These are phyloP conservation scores for Candida sojae DNA, from an alignment of 1,139 yeast species.

Conservation along the genomic window DNA sequence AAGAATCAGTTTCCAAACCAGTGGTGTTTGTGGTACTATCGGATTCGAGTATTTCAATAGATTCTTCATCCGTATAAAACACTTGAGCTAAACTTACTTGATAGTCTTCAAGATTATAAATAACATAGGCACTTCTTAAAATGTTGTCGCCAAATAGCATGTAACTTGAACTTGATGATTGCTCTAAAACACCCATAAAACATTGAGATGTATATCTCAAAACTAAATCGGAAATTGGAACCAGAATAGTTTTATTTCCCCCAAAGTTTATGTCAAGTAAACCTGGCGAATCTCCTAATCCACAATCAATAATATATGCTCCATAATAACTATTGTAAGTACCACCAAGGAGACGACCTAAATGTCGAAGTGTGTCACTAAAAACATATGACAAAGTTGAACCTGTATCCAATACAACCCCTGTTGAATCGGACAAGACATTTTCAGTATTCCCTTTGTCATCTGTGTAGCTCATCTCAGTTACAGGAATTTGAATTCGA, in stretches of 20 bases:
- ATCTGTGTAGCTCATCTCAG: conserved; percentile 27
- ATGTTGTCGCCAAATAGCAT: conserved; percentile 69
- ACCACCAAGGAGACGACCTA: conserved; percentile 33
- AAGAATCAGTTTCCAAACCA: neutral
- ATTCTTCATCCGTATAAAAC: conserved; percentile 23
- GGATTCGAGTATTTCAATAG: conserved; percentile 4
- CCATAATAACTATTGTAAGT: conserved; percentile 19
- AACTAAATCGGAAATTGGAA: conserved; percentile 34
- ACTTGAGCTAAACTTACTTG: conserved; percentile 73
- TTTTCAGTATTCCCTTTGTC: conserved; percentile 8
- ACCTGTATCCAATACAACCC: conserved; percentile 47
- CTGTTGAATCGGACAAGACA: conserved; percentile 21
- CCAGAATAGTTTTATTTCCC: conserved; percentile 34
- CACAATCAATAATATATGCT: conserved; percentile 26
- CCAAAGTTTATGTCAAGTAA: conserved; percentile 37
- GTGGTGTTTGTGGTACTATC: conserved; percentile 1
- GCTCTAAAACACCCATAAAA: conserved; percentile 31
- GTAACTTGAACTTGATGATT: conserved; percentile 18
- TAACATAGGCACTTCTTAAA: conserved; percentile 72
- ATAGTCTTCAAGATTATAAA: conserved; percentile 68
- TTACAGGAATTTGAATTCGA: conserved; percentile 17
- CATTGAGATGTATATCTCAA: conserved; percentile 21
- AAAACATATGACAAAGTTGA: conserved; percentile 42
- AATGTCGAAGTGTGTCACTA: conserved; percentile 20
- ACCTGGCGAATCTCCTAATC: conserved; percentile 2